These are phyloP conservation scores for Patellaria atrata DNA, from an alignment of 495 filamentous ascomycete species.

Conservation along the genomic window DNA sequence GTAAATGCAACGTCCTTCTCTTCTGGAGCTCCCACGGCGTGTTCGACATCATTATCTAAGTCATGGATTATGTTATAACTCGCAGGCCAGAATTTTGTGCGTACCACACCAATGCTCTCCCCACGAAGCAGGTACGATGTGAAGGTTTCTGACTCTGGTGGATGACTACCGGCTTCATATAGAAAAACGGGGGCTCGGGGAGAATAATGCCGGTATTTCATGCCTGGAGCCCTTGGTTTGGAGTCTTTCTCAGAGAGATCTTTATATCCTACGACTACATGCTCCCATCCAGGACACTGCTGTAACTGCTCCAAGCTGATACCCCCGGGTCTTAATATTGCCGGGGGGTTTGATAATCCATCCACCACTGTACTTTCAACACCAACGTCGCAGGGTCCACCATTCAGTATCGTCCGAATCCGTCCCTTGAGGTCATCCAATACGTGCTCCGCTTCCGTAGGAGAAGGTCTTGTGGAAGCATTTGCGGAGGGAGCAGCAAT, in stretches of 20 bases:
- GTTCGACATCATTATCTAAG: conserved; percentile 1
- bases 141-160: conserved; percentile 23
- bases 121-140: conserved; percentile 16
- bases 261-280: conserved; percentile 57
- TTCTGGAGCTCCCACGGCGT: too few species aligned
- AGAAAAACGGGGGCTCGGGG: conserved; percentile 78
- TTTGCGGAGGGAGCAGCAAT: conserved; percentile 94
- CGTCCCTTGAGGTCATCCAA: conserved; percentile 65
- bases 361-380: conserved; percentile 97
- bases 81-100: conserved; percentile 25
- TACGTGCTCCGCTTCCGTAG: conserved; percentile 82
- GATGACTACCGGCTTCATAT: conserved; percentile 42
- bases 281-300: conserved; percentile 64
- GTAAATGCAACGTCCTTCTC: too few species aligned
- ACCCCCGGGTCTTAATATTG: conserved; percentile 75
- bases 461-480: conserved; percentile 78
- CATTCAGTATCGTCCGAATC: conserved; percentile 85
- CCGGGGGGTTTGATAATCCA: conserved; percentile 64
- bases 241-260: conserved; percentile 41
- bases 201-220: conserved; percentile 99
- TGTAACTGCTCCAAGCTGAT: conserved; percentile 75
- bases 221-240: conserved; percentile 73
- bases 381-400: conserved; percentile 70
- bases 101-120: conserved; percentile 25
- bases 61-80: conserved; percentile 5